Conservation (phyloP, 2,329 filamentous ascomycete species). For the Colletotrichum eleusines region DNA sequence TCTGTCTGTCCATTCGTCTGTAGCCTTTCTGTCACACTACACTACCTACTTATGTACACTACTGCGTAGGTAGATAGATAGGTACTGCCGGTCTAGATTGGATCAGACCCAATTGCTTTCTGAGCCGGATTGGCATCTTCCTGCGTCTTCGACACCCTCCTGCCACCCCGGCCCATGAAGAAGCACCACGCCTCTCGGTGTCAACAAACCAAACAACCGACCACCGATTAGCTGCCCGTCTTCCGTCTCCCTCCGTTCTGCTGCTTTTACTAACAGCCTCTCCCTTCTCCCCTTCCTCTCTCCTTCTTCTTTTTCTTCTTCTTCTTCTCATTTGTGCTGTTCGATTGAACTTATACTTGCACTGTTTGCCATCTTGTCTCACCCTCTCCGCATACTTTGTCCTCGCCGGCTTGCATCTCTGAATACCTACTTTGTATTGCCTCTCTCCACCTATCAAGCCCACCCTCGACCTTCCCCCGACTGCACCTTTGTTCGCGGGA, state of each 20-base stretch:
- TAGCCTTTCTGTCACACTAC: background rate
- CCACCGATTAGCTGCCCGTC: constrained; percentile 22
- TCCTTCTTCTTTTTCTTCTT: background rate
- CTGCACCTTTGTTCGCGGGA: background rate
- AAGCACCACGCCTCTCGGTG: constrained; percentile 15
- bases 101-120: constrained; percentile 2
- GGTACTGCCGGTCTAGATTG: background rate
- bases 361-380: constrained; percentile 8
- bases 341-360: background rate
- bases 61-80: background rate
- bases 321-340: too few relatives aligned
- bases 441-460: background rate
- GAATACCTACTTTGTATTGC: background rate
- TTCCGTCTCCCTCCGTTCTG: constrained; percentile 35
- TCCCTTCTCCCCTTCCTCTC: background rate
- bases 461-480: background rate
- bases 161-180: constrained; percentile 10
- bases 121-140: constrained; percentile 11
- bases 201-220: constrained; percentile 19
- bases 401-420: background rate
- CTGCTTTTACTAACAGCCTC: background rate
- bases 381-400: constrained; percentile 5
- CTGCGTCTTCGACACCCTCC: constrained; percentile 28
- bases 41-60: too few relatives aligned
- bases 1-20: background rate